Percentiles rank a stretch among this genome's conserved stretches.
Evolutionary conservation across 352 stramenopile species (phyloP).

Genomic region (Globisporangium cederbergense): DNA sequence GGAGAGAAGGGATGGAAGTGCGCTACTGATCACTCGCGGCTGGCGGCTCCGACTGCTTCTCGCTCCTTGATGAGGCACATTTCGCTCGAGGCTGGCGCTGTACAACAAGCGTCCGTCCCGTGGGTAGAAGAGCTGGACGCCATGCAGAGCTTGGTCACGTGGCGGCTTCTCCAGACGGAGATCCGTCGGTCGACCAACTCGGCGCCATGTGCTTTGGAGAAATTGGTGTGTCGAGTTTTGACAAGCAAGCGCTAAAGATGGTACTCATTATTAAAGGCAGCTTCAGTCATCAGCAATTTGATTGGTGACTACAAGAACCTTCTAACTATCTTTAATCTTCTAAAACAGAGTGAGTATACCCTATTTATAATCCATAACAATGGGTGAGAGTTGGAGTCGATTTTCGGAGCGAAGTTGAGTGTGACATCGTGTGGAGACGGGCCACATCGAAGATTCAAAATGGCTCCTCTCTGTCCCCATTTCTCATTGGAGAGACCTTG

Average conservation of each 20-base stretch:
- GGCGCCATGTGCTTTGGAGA: too few species aligned
- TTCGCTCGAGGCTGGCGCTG: neutral
- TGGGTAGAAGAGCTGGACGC: neutral
- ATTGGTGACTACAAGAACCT: too few species aligned
- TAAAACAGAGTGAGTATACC: neutral
- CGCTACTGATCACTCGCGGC: neutral
- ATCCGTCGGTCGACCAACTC: too few species aligned
- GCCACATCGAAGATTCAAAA: constrained; percentile 17
- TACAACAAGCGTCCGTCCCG: too few species aligned
- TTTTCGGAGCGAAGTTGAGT: neutral
- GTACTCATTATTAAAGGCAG: neutral
- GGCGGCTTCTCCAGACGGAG: too few species aligned
- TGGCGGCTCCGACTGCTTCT: neutral
- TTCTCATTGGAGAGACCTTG: neutral
- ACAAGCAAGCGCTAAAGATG: neutral
- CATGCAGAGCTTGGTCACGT: too few species aligned
- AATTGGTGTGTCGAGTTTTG: too few species aligned
- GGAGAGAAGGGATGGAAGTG: neutral
- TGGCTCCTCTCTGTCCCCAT: neutral
- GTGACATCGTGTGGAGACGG: neutral
- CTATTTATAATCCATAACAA: neutral
- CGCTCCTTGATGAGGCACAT: neutral
- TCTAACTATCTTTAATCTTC: too few species aligned
- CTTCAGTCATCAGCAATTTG: too few species aligned
- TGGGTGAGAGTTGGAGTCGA: neutral